Evolutionary conservation across 306 rosid species (phyloP).

Genomic region (Rosa lucieae): DNA sequence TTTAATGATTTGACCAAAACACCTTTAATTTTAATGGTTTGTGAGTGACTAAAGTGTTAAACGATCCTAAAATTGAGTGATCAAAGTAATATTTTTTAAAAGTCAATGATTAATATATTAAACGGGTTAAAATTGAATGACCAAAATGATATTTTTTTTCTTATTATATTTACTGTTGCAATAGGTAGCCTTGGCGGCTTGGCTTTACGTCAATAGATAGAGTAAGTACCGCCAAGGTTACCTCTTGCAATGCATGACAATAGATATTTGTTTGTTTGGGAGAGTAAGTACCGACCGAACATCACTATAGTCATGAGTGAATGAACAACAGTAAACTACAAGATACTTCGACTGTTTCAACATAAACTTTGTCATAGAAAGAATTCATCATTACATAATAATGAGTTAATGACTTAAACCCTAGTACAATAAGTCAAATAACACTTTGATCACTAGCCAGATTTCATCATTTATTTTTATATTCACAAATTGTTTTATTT

Average conservation of each 20-base stretch:
- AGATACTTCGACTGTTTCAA: neutral
- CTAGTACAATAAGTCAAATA: neutral
- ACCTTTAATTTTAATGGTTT: too few relatives aligned
- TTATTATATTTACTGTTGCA: neutral
- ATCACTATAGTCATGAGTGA: neutral
- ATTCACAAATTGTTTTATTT: neutral
- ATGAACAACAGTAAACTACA: neutral
- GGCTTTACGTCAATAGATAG: neutral
- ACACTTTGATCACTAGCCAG: neutral
- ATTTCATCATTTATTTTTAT: neutral
- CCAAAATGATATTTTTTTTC: too few relatives aligned
- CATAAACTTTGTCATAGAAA: neutral
- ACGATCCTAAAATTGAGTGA: too few relatives aligned
- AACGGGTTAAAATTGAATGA: too few relatives aligned
- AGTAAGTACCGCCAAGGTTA: neutral
- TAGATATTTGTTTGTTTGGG: neutral
- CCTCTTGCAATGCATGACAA: too few relatives aligned
- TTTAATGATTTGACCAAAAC: too few relatives aligned
- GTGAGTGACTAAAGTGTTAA: too few relatives aligned
- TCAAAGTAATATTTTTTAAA: too few relatives aligned
- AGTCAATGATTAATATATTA: too few relatives aligned
- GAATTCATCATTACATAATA: neutral
- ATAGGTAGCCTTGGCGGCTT: neutral
- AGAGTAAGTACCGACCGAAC: neutral
- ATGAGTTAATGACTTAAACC: neutral